Evolutionary conservation across 805 yeast species (phyloP), one percentile per base, ranked within the genome.

Genomic region (Hanseniaspora occidentalis): DNA sequence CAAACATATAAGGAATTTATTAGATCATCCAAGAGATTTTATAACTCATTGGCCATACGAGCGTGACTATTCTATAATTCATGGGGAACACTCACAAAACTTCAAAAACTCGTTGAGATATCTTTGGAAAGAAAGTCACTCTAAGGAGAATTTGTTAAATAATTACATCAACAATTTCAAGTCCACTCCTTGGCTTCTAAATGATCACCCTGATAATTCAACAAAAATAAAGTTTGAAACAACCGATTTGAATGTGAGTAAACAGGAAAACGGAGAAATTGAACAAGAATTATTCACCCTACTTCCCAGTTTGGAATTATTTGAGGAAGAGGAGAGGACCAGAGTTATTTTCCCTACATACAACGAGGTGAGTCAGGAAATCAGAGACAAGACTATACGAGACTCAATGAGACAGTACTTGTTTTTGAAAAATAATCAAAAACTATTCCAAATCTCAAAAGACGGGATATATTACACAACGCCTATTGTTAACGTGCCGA

Each of bases 401-500:
- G 41, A 42, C 24, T 40, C 48, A 11, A 48, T 51, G 33, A 40
- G 37, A 22, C 54, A 51, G 18, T 51, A 41, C 42, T 34, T 45
- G 31, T 51, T 51, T 33, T 42, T 51, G 29, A 49, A 48, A 34
- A 41, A 31, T 10, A 37, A 44, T 31, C 43, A 50, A 6, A 40
- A 46, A 25, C 41, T 51, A 2, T 49, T 50, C 38, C 40, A 44
- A 27, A 44, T 46, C 33, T 43, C 46, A 27, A 49, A 42, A 25
- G 39, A 38, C 8, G 36, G 47, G 11, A 45, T 51, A 9, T 33
- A 19, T 19, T 18, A 18, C n/a, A 8, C 23, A 3, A 36, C 45
- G 3, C 54, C 54, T n/a, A 48, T 51, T 18, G 54, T 51, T 4
- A 49, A 48, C 38, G 48, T 51, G 9, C 51, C 51, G 8, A 37